Base-by-base conservation (phyloP, 2,329 filamentous ascomycete genomes). In the Cadophora sp. region DNA sequence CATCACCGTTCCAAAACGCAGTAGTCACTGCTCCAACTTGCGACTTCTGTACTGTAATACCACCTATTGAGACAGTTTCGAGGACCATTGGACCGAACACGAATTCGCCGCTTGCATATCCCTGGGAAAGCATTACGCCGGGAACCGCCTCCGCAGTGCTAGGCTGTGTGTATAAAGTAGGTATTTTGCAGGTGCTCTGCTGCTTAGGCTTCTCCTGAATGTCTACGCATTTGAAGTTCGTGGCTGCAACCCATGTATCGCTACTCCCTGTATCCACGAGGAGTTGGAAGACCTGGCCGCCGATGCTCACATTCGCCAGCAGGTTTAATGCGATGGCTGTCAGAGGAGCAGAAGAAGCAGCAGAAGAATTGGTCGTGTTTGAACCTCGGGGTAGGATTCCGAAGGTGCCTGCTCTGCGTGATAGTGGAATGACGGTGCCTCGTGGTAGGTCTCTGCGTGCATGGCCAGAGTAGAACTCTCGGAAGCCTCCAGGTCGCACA, bases 241-340 rank as follows among this genome's bases (percentile, higher is more conserved):
- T 68, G n/a, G 74, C 64, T 18, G 78, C 75, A 0, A 83, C 72
- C 80, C 81, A 84, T 0, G 81, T 82, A 66, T 84, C 82, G 59
- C 78, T 79, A 66, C 79, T 81, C n/a, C 82, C 82, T 3, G 81
- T 83, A 65, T 84, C 82, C 58, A 84, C 73, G 5, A 82, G 76
- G 1, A 80, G 69, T 1, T 77, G 63, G 66, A 82, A 77, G 1
- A 72, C 75, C 63, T 80, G 72, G 2, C 22, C 36, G 20, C 51
- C 61, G 20, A 64, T 45, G 8, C 36, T 64, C 22, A 64, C 45
- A 13, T 55, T n/a, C 6, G 50, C 55, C 18, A 36, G 27, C 7
- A 58, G 33, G 13, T 36, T 39, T 11, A 9, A 39, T 4, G 27
- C 55, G 18, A 58, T 5, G 11, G 55, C n/a, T n/a, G 55, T 58